A percentile compares a stretch with the other conserved stretches of the same genome.
Conservation (phyloP, 345 rosid species). For the Eucalyptus victrix region DNA sequence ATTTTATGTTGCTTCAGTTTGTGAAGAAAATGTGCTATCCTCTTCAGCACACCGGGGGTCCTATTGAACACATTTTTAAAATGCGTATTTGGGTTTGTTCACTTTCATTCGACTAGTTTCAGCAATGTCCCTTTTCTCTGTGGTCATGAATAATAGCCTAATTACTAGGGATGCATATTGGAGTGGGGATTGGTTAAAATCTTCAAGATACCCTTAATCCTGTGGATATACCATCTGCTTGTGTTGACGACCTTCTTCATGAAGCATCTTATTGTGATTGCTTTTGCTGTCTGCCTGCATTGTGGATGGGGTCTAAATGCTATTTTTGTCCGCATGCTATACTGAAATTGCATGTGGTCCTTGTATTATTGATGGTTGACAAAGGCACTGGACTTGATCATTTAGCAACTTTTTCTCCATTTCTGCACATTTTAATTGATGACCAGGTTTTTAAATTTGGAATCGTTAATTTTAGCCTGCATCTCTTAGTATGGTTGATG, state of each 20-base stretch:
- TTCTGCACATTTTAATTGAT: not conserved
- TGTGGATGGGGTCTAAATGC: not conserved
- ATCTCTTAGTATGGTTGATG: not conserved
- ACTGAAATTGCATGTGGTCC: not conserved
- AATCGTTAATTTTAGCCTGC: not conserved
- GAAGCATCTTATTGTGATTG: not conserved
- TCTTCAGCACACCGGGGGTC: not conserved
- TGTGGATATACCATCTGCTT: not conserved
- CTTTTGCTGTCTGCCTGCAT: not conserved
- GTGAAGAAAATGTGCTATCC: not conserved
- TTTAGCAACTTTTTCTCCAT: not conserved
- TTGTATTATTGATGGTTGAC: not conserved
- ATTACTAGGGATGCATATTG: not conserved
- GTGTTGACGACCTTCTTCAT: not conserved
- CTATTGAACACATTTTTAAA: not conserved
- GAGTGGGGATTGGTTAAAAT: not conserved
- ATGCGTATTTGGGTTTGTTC: not conserved
- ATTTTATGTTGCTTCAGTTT: not conserved
- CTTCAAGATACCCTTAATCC: not conserved
- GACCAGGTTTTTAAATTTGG: not conserved
- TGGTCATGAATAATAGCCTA: not conserved
- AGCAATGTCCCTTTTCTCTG: not conserved
- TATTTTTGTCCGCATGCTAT: not conserved
- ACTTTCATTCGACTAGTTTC: not conserved
- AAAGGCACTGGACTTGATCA: not conserved